phyloP scores from a whole-genome alignment of 345 rosid species.

The Carallia pectinifolia region DNA sequence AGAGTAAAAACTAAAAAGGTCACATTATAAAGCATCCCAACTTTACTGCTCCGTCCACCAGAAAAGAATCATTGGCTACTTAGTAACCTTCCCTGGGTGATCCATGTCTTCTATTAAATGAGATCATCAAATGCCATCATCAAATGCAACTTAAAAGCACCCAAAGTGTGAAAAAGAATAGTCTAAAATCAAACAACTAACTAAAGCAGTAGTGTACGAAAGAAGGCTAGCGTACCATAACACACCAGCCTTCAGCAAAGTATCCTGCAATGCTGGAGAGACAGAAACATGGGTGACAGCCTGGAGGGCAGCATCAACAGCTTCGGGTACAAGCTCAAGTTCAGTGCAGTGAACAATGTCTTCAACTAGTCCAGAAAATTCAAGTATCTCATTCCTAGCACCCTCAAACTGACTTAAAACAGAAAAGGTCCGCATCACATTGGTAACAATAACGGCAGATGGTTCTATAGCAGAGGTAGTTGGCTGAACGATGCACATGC shows the following conservation, averaged over 20 bases:
- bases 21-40: neutral
- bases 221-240: constrained; percentile 57
- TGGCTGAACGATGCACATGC: constrained; percentile 96
- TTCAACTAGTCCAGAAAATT: constrained; percentile 67
- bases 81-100: neutral
- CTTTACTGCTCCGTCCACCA: neutral
- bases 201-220: neutral
- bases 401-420: constrained; percentile 89
- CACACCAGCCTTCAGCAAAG: constrained; percentile 86
- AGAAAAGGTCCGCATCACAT: constrained; percentile 83
- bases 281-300: constrained; percentile 79
- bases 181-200: neutral
- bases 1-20: neutral
- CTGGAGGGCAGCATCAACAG: constrained; percentile 92
- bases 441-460: constrained; percentile 86
- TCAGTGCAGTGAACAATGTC: constrained; percentile 96
- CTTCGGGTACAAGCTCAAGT: constrained; percentile 87
- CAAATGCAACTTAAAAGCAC: neutral
- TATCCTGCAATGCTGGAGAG: constrained; percentile 75
- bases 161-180: neutral
- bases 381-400: constrained; percentile 78
- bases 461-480: constrained; percentile 89
- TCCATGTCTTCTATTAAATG: neutral
- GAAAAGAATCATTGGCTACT: neutral
- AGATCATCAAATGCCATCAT: neutral